Evolutionary conservation across 163 green algal species (phyloP), one percentile per base, ranked within the genome.

Genomic region (Scenedesmus sp.): DNA sequence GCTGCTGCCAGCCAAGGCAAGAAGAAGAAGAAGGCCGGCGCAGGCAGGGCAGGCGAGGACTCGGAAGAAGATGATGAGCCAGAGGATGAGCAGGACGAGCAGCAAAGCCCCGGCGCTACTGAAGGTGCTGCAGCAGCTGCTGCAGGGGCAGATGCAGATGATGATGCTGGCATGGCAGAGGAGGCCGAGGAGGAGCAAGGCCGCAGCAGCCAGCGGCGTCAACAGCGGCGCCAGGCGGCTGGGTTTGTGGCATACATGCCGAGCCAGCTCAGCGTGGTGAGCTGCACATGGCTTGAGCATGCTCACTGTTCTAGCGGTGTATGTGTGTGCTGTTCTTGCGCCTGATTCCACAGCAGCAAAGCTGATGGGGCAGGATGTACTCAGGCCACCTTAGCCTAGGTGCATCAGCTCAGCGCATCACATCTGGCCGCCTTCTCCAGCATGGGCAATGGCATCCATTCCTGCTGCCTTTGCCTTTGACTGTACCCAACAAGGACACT

Each of bases 191-290:
- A 74, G 82, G 57, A n/a, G 34, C 90, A 87, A 54, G 59, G 18
- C 26, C 67, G 76, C 46, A 15, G 89, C 20, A 74, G 18, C 62
- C 59, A 20, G 62, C 82, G 74, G 60, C 77, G 52, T 4, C 26
- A 16, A 18, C 3, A 10, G n/a, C 46, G 84, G 85, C 60, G 34
- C 8, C 18, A 64, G 82, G 18, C n/a, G 7, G 90, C 84, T 20
- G 77, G 46, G 15, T 91, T 93, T 88, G 85, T 88, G 67, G 90
- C 90, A 4, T 93, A 84, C 85, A 91, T 93, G 15, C 90, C 85
- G 7, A 34, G n/a, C 5, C 85, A 88, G 54, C 77, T 91, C 34
- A 85, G n/a, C 23, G 56, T 54, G 82, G 89, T 92, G 82, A 89
- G 89, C 34, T 74, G 8, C 34, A 52, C 5, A 9, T 52, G 26